Evolutionary conservation across 2,329 filamentous ascomycete species (phyloP).

Genomic region (Rhynchosporium secalis): DNA sequence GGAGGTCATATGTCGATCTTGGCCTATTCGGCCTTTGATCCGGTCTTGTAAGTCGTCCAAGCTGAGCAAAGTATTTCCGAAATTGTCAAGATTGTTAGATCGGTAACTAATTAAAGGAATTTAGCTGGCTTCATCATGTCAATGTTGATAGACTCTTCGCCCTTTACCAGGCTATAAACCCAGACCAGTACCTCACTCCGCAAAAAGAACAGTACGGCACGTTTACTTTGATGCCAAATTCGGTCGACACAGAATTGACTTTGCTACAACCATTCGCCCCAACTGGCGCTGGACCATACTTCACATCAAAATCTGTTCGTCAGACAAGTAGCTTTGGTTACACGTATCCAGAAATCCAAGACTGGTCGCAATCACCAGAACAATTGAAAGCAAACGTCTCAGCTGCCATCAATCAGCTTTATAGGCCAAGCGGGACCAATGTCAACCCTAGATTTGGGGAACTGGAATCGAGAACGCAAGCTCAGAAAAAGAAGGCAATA

Average conservation of each 20-base stretch:
- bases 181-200: slow-evolving; percentile 36
- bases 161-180: slow-evolving; percentile 49
- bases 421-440: slow-evolving; percentile 32
- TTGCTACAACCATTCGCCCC: slow-evolving; percentile 32
- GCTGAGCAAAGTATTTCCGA: no score
- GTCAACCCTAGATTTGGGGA: slow-evolving; percentile 4
- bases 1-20: slow-evolving; percentile 45
- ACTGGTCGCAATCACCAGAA: slow-evolving; percentile 51
- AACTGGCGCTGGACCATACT: slow-evolving; percentile 35
- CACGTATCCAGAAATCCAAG: slow-evolving; percentile 39
- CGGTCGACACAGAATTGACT: slow-evolving; percentile 36
- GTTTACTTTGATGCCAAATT: slow-evolving; percentile 34
- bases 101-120: background rate
- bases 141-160: slow-evolving; percentile 63
- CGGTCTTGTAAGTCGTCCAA: slow-evolving; percentile 46
- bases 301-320: slow-evolving; percentile 26
- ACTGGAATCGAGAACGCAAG: background rate
- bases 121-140: slow-evolving; percentile 52
- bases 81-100: no score
- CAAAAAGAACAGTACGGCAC: slow-evolving; percentile 39
- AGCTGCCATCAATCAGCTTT: slow-evolving; percentile 58
- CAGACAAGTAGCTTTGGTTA: slow-evolving; percentile 32
- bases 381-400: slow-evolving; percentile 62
- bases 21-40: slow-evolving; percentile 48
- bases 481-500: slow-evolving; percentile 10